phyloP scores from a whole-genome alignment of 805 yeast species.

The Priceomyces carsonii region DNA sequence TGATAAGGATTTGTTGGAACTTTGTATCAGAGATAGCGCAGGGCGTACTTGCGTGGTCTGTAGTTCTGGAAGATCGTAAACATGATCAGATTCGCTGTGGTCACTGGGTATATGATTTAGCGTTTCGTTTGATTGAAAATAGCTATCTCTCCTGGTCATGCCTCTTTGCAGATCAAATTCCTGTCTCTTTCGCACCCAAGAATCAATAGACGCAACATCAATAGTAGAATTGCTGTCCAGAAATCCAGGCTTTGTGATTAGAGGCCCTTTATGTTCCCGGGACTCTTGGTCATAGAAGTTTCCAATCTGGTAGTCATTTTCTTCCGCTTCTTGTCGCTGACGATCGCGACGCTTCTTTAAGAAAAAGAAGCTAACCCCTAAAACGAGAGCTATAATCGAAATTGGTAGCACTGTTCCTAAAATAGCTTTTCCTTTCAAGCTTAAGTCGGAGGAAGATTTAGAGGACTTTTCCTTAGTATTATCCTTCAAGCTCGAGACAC shows the following conservation, averaged over 20 bases:
- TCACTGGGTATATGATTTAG: slow-evolving; percentile 9
- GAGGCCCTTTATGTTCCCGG: slow-evolving; percentile 2
- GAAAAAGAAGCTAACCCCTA: slow-evolving; percentile 14
- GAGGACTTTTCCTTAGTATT: slow-evolving; percentile 8
- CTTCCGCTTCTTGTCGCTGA: slow-evolving; percentile 20
- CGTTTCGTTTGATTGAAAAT: slow-evolving; percentile 31
- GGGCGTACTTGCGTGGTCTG: slow-evolving; percentile 2
- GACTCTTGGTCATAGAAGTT: slow-evolving; percentile 23
- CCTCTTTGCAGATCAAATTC: slow-evolving; percentile 36
- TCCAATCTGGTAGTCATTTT: slow-evolving; percentile 31
- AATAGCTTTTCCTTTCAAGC: slow-evolving; percentile 26
- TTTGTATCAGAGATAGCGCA: not conserved
- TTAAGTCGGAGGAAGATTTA: not conserved
- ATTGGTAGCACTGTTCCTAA: slow-evolving; percentile 41
- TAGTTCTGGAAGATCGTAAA: not conserved
- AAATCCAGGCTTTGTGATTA: slow-evolving; percentile 14
- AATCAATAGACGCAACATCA: slow-evolving; percentile 50
- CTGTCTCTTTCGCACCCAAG: slow-evolving; percentile 54
- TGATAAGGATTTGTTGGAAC: slow-evolving; percentile 15
- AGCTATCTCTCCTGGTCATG: slow-evolving; percentile 21
- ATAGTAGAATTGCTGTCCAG: slow-evolving; percentile 35
- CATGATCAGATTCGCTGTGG: not conserved
- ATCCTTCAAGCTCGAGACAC: slow-evolving; percentile 24
- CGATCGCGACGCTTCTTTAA: slow-evolving; percentile 18
- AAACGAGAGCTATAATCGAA: slow-evolving; percentile 19